Base-by-base conservation (phyloP, 1,139 yeast species). In the Saccharomyces hybrid region DNA sequence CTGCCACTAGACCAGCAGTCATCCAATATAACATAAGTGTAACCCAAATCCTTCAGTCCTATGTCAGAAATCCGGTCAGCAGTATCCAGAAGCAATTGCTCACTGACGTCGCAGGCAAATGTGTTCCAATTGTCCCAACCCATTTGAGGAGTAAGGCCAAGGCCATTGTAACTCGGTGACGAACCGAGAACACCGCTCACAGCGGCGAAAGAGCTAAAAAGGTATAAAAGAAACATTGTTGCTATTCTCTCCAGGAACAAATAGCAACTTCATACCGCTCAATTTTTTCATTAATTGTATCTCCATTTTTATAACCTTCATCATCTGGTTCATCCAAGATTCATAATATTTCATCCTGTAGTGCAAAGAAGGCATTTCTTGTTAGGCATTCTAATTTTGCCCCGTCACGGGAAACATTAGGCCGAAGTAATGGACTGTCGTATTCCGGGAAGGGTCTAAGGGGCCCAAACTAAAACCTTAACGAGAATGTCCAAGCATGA, bases 41-140 rank as follows among this genome's bases (percentile, higher is more conserved):
- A 69, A 2, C 72, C 72, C 29, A 58, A 50, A 14, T 67, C 68
- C 42, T 53, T 53, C 14, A 69, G 56, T 1, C 71, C 70, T n/a
- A 62, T 42, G 8, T 63, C 58, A 16, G 59, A 61, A 9, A 68
- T 59, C 32, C 54, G 58, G 29, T 64, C 55, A 4, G 71, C 67
- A 6, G 67, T 58, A 12, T 50, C 50, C 19, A 64, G 38, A 6
- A 69, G 58, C 48, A 64, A 51, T 4, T 61, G 56, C 44, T 62
- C 71, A 48, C 58, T 65, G 41, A 67, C 69, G 44, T 65, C 59
- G 51, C 72, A 69, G 7, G 58, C 67, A 53, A 62, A 69, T 3
- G 63, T 59, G 49, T 65, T 65, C 72, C 72, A 69, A 27, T 64
- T 63, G 56, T 69, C 64, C 70, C 71, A 69, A 8, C 72, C 72